Evolutionary conservation across 305 asterid species (phyloP).

Genomic region (Solanum hybrid): DNA sequence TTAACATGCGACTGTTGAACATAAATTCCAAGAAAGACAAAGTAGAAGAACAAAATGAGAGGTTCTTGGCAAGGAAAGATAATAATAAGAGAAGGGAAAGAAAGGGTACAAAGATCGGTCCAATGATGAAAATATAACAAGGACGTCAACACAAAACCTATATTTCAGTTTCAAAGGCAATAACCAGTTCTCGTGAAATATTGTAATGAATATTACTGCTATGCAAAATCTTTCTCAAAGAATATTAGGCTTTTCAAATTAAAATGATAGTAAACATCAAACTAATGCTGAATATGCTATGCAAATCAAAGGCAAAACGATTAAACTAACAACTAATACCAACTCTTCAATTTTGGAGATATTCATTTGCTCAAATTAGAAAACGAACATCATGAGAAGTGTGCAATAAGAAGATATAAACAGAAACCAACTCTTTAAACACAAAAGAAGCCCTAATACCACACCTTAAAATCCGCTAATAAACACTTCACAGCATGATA

Average conservation of each 20-base stretch:
- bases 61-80: background rate
- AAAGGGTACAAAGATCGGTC: background rate
- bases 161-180: background rate
- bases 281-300: background rate
- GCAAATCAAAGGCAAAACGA: conserved; percentile 2
- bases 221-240: background rate
- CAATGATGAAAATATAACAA: background rate
- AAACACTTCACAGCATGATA: conserved; percentile 69
- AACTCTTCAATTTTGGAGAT: background rate
- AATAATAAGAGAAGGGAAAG: background rate
- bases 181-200: background rate
- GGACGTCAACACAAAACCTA: background rate
- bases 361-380: background rate
- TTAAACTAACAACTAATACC: background rate
- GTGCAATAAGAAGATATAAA: background rate
- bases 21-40: background rate
- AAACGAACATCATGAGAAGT: background rate
- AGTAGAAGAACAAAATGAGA: background rate
- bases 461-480: conserved; percentile 64
- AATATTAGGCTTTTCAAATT: background rate
- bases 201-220: background rate
- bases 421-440: background rate
- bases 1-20: background rate
- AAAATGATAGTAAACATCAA: background rate
- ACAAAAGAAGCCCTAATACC: conserved; percentile 3